These are phyloP conservation scores for Lepidium didymum DNA, from an alignment of 345 rosid genomes.

Conservation along the genomic window DNA sequence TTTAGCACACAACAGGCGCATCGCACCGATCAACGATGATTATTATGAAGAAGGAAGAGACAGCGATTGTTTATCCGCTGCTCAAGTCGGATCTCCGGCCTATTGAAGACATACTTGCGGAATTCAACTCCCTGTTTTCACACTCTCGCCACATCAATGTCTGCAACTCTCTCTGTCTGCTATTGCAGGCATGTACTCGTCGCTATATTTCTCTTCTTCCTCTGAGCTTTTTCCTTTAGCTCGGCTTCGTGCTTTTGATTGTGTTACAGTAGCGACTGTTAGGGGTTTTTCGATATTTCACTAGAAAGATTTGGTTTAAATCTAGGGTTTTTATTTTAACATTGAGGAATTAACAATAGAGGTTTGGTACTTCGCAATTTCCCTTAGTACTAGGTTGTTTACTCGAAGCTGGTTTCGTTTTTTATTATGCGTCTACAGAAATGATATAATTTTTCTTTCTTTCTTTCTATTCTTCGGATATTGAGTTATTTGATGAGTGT, in stretches of 20 bases:
- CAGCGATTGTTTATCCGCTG: conserved; percentile 33
- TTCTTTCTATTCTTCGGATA: background rate
- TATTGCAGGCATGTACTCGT: conserved; percentile 44
- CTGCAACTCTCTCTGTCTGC: conserved; percentile 51
- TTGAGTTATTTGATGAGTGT: background rate
- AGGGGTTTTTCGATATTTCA: background rate
- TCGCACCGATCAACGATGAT: conserved; percentile 11
- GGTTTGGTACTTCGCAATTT: background rate
- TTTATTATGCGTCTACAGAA: background rate
- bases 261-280: background rate
- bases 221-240: background rate
- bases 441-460: background rate
- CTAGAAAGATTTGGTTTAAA: background rate
- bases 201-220: background rate
- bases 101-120: conserved; percentile 44
- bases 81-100: conserved; percentile 51
- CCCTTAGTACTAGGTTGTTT: background rate
- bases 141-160: conserved; percentile 34
- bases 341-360: background rate
- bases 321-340: conserved; percentile 5
- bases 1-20: conserved; percentile 4
- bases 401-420: background rate
- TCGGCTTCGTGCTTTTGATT: background rate
- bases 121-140: conserved; percentile 49
- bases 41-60: conserved; percentile 49